Percentiles rank a stretch among this genome's conserved stretches.
phyloP scores from a whole-genome alignment of 2,329 filamentous ascomycete species.

The Trichoderma oligosporum region DNA sequence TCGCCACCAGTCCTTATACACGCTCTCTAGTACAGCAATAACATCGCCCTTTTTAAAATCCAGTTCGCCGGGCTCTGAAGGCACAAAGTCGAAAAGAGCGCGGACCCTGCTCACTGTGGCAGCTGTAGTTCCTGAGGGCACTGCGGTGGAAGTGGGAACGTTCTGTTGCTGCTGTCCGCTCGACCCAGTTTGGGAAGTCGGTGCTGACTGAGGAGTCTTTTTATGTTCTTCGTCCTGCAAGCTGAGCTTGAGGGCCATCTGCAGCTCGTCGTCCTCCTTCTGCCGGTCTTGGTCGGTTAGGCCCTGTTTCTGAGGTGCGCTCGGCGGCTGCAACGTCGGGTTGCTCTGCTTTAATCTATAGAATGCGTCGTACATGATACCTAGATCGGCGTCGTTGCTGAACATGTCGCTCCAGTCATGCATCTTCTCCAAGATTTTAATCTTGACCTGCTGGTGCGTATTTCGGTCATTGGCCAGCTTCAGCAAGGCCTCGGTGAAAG shows the following conservation, averaged over 20 bases:
- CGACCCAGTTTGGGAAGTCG: slow-evolving; percentile 32
- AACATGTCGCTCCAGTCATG: slow-evolving; percentile 97
- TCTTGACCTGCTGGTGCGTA: slow-evolving; percentile 93
- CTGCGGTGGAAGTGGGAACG: slow-evolving; percentile 48
- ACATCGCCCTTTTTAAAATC: slow-evolving; percentile 96
- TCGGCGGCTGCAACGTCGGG: slow-evolving; percentile 84
- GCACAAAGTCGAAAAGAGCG: slow-evolving; percentile 90
- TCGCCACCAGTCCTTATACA: slow-evolving; percentile 99
- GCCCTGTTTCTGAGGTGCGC: slow-evolving; percentile 86
- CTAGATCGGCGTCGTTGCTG: slow-evolving; percentile 78
- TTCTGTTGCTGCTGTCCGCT: slow-evolving; percentile 35
- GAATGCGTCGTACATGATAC: slow-evolving; percentile 96
- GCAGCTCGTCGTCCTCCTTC: slow-evolving; percentile 95
- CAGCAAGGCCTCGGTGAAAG: slow-evolving; percentile 89
- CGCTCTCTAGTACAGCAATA: slow-evolving; percentile 93
- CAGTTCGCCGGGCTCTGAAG: slow-evolving; percentile 88
- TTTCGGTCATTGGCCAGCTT: slow-evolving; percentile 91
- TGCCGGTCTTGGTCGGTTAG: slow-evolving; percentile 86
- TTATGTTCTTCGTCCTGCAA: slow-evolving; percentile 79
- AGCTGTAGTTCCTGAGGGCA: slow-evolving; percentile 82
- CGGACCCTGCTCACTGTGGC: slow-evolving; percentile 93
- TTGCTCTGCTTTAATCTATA: slow-evolving; percentile 79
- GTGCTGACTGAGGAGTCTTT: slow-evolving; percentile 40
- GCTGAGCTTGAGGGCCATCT: slow-evolving; percentile 90
- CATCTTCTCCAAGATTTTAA: slow-evolving; percentile 96